These are phyloP conservation scores for Boletus fagicola DNA, from an alignment of 768 basidiomycete species.

Conservation along the genomic window DNA sequence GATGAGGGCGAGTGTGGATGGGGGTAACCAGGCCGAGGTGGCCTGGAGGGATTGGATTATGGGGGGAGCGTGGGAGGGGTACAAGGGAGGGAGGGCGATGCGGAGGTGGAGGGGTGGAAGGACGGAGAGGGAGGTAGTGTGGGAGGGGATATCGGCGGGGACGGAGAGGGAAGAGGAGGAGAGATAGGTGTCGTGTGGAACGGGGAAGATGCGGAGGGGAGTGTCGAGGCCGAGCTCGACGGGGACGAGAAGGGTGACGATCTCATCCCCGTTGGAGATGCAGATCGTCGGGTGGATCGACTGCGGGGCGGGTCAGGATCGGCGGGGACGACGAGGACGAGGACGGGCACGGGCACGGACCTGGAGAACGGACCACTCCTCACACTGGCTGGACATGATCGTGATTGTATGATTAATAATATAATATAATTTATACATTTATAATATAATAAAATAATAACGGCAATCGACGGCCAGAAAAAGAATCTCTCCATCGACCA, in stretches of 20 bases:
- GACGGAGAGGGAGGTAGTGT: slow-evolving; percentile 39
- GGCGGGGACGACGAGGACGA: not conserved
- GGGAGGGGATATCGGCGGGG: not conserved
- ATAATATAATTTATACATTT: not conserved
- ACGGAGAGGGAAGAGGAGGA: not conserved
- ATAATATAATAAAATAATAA: slow-evolving; percentile 5
- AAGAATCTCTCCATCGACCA: slow-evolving; percentile 17
- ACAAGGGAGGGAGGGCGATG: slow-evolving; percentile 49
- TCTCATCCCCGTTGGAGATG: slow-evolving; percentile 40
- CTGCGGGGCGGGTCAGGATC: slow-evolving; percentile 36
- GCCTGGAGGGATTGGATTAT: slow-evolving; percentile 52
- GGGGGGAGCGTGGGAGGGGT: slow-evolving; percentile 57
- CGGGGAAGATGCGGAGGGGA: slow-evolving; percentile 36
- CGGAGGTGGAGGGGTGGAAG: slow-evolving; percentile 66
- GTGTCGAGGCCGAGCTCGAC: slow-evolving; percentile 53
- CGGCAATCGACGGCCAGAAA: slow-evolving; percentile 14
- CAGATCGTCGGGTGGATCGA: slow-evolving; percentile 76
- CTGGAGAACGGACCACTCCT: slow-evolving; percentile 28
- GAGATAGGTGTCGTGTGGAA: slow-evolving; percentile 11
- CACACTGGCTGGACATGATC: slow-evolving; percentile 3
- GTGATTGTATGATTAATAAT: slow-evolving; percentile 9
- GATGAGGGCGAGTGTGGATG: slow-evolving; percentile 32
- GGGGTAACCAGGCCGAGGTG: slow-evolving; percentile 58
- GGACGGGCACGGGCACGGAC: slow-evolving; percentile 11
- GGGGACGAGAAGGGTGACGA: slow-evolving; percentile 50